Base-by-base conservation (phyloP, 2,329 filamentous ascomycete genomes). In the Herpomyces periplanetae region DNA sequence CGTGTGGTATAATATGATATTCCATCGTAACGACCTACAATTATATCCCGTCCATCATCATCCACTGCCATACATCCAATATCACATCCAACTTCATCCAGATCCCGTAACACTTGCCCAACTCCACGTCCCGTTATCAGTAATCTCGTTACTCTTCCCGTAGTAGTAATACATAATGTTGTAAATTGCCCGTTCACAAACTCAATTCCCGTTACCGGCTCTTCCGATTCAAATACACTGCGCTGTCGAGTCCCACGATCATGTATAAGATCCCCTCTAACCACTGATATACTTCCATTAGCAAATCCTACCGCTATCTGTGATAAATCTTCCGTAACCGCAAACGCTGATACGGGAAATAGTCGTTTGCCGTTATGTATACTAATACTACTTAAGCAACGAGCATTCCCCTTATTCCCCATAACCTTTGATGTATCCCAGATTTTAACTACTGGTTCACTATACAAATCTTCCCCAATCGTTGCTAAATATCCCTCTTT, bases 41-140 rank as follows among this genome's bases (percentile, higher is more conserved):
- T 53, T 9, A 96, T 59, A 27, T 88, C 68, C 3, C 64, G 68
- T 0, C 58, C 64, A 25, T 52, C 49, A 24, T 51, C 55, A 35
- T 88, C 69, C 6, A 75, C 48, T 0, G 69, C 65, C 68, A 96
- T 87, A 37, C 84, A 96, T 1, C 71, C 73, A n/a, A 85, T 56
- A 5, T 55, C 73, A 32, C 75, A 91, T 2, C 80, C 80, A 8
- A 54, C 49, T 32, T 91, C 73, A 34, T 91, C 80, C 8, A 91
- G 47, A 0, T 68, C 66, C 27, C 73, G 63, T 3, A 75, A 64
- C 3, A 73, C 64, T 28, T 84, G 63, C 8, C 73, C 69, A 36
- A 88, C 73, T 1, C 73, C 73, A 35, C 64, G 62, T 10, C 71
- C 71, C 5, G 69, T 66, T 25, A 91, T 68, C 3, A 66, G 54